Evolutionary conservation across 179 eudicot genomes (phyloP).

Genomic region (Spinacia oleracea): DNA sequence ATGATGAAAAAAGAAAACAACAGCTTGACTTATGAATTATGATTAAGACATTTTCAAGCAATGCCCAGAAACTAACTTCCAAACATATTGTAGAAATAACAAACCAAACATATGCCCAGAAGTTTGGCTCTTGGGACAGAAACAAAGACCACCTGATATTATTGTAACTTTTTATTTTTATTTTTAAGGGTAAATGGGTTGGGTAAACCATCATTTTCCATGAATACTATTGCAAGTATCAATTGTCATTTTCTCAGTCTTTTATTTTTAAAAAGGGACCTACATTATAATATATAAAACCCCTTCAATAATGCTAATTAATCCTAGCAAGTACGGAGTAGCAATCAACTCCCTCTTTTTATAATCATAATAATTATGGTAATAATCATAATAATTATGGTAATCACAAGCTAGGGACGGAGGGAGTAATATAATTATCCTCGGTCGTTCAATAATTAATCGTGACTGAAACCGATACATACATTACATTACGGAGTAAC

Average conservation of each 20-base stretch:
- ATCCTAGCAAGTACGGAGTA: no score
- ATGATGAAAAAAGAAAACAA: slow-evolving; percentile 26
- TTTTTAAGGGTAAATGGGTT: slow-evolving; percentile 2
- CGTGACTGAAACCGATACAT: not conserved
- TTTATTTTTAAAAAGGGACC: not conserved
- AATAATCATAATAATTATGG: no score
- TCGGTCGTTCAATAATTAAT: not conserved
- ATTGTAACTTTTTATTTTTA: slow-evolving; percentile 5
- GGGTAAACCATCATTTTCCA: slow-evolving; percentile 34
- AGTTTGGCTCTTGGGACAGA: slow-evolving; percentile 30
- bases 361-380: no score
- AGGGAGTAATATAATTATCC: no score
- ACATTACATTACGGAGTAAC: no score
- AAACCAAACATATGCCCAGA: no score
- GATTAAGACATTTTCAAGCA: slow-evolving; percentile 34
- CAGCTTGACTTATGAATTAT: slow-evolving; percentile 22
- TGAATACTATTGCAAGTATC: slow-evolving; percentile 1
- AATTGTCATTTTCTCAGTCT: slow-evolving; percentile 3
- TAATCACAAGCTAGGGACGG: no score
- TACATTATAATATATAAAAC: not conserved
- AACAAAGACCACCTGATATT: slow-evolving; percentile 38
- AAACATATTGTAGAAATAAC: slow-evolving; percentile 13
- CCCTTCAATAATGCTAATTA: not conserved
- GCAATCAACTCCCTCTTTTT: not conserved
- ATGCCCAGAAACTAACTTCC: slow-evolving; percentile 25